Conservation (phyloP, 2,329 filamentous ascomycete species). For the Fusarium foetens region DNA sequence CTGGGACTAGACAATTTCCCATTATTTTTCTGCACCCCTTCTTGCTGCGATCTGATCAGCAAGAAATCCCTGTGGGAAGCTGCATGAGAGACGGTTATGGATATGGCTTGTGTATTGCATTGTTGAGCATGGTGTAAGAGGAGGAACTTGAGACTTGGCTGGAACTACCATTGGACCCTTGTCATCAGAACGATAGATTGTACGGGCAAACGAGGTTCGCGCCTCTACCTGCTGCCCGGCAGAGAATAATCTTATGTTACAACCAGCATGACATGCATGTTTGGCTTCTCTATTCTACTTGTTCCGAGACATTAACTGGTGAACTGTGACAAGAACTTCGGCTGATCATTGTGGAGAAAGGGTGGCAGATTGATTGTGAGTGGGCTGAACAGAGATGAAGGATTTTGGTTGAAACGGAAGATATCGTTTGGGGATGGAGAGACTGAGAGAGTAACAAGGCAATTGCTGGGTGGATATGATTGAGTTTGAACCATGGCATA, state of each 20-base stretch:
- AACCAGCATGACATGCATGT: constrained; percentile 44
- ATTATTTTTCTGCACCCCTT: constrained; percentile 21
- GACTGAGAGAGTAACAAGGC: constrained; percentile 6
- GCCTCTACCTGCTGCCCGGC: constrained; percentile 46
- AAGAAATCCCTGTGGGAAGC: constrained; percentile 44
- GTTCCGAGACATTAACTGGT: not conserved
- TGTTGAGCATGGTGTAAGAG: constrained; percentile 43
- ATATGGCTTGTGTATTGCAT: constrained; percentile 37
- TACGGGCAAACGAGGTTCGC: constrained; percentile 52
- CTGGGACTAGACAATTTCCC: constrained; percentile 14
- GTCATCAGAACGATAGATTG: constrained; percentile 51
- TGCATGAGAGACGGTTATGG: constrained; percentile 24
- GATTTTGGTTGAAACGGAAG: constrained; percentile 4
- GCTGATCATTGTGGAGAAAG: not conserved
- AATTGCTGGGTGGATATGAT: not conserved
- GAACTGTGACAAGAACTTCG: constrained; percentile 1
- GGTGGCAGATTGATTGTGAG: not conserved
- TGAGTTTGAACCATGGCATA: not conserved
- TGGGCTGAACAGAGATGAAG: not conserved
- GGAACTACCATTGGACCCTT: constrained; percentile 36
- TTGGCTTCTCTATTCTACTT: constrained; percentile 19
- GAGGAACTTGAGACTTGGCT: constrained; percentile 34
- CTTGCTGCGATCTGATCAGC: constrained; percentile 22
- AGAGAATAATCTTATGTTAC: constrained; percentile 48
- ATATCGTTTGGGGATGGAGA: not conserved